Evolutionary conservation across 768 basidiomycete species (phyloP), one percentile per base, ranked within the genome.

Genomic region (Mycena venus): DNA sequence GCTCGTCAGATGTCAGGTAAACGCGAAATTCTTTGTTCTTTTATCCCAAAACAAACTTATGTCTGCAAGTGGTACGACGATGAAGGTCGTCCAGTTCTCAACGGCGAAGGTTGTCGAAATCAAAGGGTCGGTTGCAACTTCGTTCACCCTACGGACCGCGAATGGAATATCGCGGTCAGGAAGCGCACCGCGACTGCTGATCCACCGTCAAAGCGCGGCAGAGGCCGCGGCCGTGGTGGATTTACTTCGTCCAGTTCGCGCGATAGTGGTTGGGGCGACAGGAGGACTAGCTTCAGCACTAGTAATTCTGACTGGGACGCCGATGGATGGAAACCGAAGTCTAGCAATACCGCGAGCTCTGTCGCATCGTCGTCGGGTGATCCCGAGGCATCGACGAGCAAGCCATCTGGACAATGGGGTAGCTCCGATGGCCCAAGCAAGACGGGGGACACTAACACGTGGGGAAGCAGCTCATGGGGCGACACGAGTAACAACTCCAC

Each of bases 31-130:
- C 36, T 58, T 12, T 55, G 0, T 29, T 23, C 15, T 31, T 10
- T 19, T 31, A 2, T 17, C 11, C 34, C 12, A 29, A 21, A 0
- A 44, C 19, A 38, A 51, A 68, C 27, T 47, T 21, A n/a, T 47
- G n/a, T 34, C 17, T 42, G n/a, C 42, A 70, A n/a, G 72, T 73
- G 68, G 68, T 76, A 62, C 36, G 72, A 74, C 68, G 75, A 76
- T 56, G 72, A 73, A 19, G 69, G 68, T 17, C 31, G 70, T 2
- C 64, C 72, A 14, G 11, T 53, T n/a, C n/a, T n/a, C n/a, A n/a
- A n/a, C 1, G 6, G 19, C 0, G 55, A 17, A 1, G 75, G 70
- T 17, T 76, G 75, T 31, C 53, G 64, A 10, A 0, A 1, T 2
- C 56, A 68, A 17, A 12, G 15, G 17, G 21, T 27, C 10, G 34